These are phyloP conservation scores for Hypoxylon perforatum DNA, from an alignment of 495 filamentous ascomycete genomes.

Conservation along the genomic window DNA sequence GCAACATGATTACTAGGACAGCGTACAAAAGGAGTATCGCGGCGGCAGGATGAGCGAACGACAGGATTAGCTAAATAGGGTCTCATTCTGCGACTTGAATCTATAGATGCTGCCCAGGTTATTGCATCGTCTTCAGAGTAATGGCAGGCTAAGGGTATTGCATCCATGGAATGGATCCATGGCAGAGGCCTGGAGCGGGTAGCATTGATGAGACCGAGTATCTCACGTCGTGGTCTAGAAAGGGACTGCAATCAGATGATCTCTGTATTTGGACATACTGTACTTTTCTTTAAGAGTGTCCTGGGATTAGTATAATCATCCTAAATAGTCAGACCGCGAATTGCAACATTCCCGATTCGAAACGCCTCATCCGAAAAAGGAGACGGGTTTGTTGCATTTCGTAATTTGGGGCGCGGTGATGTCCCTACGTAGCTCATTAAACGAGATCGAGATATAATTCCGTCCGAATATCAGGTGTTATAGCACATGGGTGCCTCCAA, in stretches of 20 bases:
- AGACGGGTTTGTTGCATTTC: conserved; percentile 11
- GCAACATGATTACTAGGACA: not conserved
- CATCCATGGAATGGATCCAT: not conserved
- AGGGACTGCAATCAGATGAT: not conserved
- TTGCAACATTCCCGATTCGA: conserved; percentile 27
- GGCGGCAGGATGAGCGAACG: not conserved
- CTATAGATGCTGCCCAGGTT: not conserved
- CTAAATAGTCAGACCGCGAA: not conserved
- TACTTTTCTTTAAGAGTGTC: not conserved
- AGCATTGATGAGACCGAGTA: not conserved
- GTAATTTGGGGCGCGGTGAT: conserved; percentile 23
- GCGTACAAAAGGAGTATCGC: not conserved
- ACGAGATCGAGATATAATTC: conserved; percentile 19
- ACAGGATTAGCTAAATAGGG: not conserved
- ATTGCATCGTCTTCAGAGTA: not conserved
- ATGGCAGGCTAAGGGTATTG: not conserved
- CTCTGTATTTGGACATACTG: conserved; percentile 3
- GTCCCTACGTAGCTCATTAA: conserved; percentile 2
- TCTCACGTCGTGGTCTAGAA: conserved; percentile 1
- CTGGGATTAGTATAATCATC: conserved; percentile 8
- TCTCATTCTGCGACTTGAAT: conserved; percentile 7
- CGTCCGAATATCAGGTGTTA: not conserved
- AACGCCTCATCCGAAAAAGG: conserved; percentile 19
- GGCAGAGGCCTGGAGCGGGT: not conserved
- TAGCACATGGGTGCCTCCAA: conserved; percentile 27